Evolutionary conservation across 306 rosid genomes (phyloP), one percentile per base, ranked within the genome.

Genomic region (Quercus alba): DNA sequence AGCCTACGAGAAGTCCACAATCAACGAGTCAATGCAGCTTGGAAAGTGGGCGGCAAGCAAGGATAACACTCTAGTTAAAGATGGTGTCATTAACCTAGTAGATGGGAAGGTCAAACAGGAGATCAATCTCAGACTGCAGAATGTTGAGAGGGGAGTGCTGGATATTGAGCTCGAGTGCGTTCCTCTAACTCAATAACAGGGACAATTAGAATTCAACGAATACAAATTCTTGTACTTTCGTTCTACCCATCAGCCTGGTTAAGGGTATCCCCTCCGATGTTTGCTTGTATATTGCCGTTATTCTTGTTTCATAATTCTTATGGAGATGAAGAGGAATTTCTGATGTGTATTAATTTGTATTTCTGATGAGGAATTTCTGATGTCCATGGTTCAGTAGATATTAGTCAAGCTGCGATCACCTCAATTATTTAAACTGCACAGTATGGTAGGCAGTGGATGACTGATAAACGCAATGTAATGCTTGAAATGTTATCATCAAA

Each of bases 141-240:
- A 93, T 11, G 95, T 95, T 15, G 99, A 95, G 85, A 90, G 94
- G 74, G 99, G 99, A 5, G 89, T 85, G 61, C 82, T 95, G 17
- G 96, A 93, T 78, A 85, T 93, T 80, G 92, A 90, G 78, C 94
- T 95, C 63, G 97, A 91, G 81, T 95, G 99, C 80, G 88, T 95
- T 82, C 95, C 99, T 88, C 97, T 94, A 17, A 90, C 90, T 78
- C 99, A 94, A 56, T 94, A 94, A 52, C 57, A 6, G 57, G 54
- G 17, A 56, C n/a, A 56, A 23, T 21, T 35, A 64, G 18, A 63
- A 73, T 75, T 70, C 77, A 80, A 74, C 58, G 75, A 26, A 46
- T 70, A 57, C 9, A 49, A 28, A 54, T 69, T 2, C 30, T 23
- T 3, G 26, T 23, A 6, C 31, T 23, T 26, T 1, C 15, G 3